Evolutionary conservation across 306 rosid species (phyloP), one percentile per base, ranked within the genome.

Genomic region (Vicia sativa): DNA sequence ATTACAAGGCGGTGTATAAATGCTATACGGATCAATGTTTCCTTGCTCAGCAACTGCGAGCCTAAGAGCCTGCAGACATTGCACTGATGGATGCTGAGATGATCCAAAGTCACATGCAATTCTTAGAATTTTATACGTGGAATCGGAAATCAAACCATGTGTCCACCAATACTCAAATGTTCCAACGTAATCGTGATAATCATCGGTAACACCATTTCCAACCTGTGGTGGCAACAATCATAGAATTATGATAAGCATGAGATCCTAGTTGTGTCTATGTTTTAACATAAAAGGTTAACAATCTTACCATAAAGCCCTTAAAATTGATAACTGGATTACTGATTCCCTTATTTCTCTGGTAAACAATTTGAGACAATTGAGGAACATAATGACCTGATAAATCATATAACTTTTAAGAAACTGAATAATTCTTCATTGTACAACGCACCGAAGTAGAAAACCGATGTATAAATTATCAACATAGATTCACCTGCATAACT

Each of bases 131-230:
- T 67, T 83, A 71, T 88, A 88, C 19, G 99, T 80, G 29, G 96
- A 90, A 90, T 95, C 99, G 2, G 99, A 95, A 66, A 95, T 79
- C 87, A 95, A 77, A 71, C 97, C 97, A 67, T 95, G 97, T 41
- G 87, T 85, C 96, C 99, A 95, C 99, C 99, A 88, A 61, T 88
- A 90, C 79, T 90, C 91, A 31, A 90, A 95, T 52, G 97, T 88
- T 66, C 97, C 99, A 78, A 95, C 25, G 53, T 56, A 85, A 74
- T 90, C 97, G 53, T 95, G 90, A 79, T 82, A 87, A 79, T 95
- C 97, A 82, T 95, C 97, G 4, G 87, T 95, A 34, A 95, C 96
- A 62, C 87, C 97, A 80, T 95, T 95, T 62, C 99, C 99, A 57
- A 90, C 96, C 99, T 95, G 77, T 88, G 70, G 77, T 88, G 70